Evolutionary conservation across 2,329 filamentous ascomycete species (phyloP), one percentile per base, ranked within the genome.

Genomic region (Verticillium nubilum): DNA sequence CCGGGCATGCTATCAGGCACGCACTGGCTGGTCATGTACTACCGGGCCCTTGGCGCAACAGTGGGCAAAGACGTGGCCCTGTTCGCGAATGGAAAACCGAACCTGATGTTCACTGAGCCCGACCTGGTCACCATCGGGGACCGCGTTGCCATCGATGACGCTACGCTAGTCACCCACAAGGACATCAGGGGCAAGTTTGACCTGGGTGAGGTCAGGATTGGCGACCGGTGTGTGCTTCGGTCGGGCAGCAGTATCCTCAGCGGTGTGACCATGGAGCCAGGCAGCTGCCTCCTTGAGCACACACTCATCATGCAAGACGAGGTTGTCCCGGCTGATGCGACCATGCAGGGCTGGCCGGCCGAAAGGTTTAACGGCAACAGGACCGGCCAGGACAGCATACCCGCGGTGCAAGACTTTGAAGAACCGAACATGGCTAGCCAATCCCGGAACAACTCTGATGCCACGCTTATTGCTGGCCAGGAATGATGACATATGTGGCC

Each of bases 221-320:
- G 80, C 0, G 74, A 80, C 58, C 68, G 82, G 12, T 80, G 79
- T 63, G 81, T 85, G 10, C 64, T 85, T 63, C 72, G 82, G 9
- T 77, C 76, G 2, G 81, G 81, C 1, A 81, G 78, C 47, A 72
- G 82, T 31, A 67, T 86, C 57, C 72, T 86, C 54, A 80, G 76
- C 37, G 82, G 81, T 9, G 81, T 80, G 4, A 73, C 67, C 23
- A 84, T 85, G 81, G 77, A 76, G 58, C 69, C 75, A 3, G 81
- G 83, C 64, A 76, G 77, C 23, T 81, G 80, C 63, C 68, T 86
- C 33, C 66, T 86, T 33, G 82, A 86, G 70, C 83, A 86, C 63
- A 85, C 82, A 0, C 72, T 85, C 4, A 74, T 86, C 47, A 80
- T 86, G 75, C 77, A 78, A 1, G 83, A 82, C 4, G 82, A 86